These are phyloP conservation scores for Tricholoma saponaceum DNA, from an alignment of 768 basidiomycete genomes.

Conservation along the genomic window DNA sequence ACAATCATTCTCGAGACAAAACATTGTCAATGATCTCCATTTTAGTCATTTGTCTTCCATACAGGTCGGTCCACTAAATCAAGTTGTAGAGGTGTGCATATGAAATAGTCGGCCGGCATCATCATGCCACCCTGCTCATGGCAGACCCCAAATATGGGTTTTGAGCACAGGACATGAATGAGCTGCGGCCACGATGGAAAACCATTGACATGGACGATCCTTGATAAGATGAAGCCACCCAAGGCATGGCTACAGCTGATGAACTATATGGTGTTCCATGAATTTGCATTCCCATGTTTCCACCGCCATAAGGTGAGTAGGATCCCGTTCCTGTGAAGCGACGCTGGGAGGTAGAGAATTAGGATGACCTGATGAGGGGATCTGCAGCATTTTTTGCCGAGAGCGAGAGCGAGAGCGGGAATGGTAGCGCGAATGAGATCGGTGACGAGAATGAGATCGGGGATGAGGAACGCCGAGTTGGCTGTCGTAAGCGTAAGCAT, in stretches of 20 bases:
- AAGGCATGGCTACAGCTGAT: slow-evolving; percentile 14
- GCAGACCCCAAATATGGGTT: slow-evolving; percentile 19
- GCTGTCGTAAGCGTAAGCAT: slow-evolving; percentile 38
- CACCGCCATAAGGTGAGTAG: slow-evolving; percentile 18
- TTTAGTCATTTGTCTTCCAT: no score
- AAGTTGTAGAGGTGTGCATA: not conserved
- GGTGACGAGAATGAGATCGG: slow-evolving; percentile 30
- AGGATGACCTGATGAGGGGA: slow-evolving; percentile 8
- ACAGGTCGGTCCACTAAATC: no score
- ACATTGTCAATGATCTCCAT: no score
- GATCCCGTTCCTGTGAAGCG: slow-evolving; percentile 8
- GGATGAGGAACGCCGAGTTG: slow-evolving; percentile 20
- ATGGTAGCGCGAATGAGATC: slow-evolving; percentile 16
- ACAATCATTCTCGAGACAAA: no score
- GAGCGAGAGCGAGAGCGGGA: slow-evolving; percentile 13
- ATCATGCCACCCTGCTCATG: slow-evolving; percentile 9
- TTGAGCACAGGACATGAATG: slow-evolving; percentile 32
- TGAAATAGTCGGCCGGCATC: slow-evolving; percentile 2
- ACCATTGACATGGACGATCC: slow-evolving; percentile 21
- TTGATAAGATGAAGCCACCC: slow-evolving; percentile 23
- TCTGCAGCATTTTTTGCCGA: slow-evolving; percentile 10
- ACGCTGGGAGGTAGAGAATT: not conserved
- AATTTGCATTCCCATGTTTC: slow-evolving; percentile 15
- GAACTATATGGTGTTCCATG: slow-evolving; percentile 21
- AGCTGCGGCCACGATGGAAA: slow-evolving; percentile 25